Evolutionary conservation across 176 grass and related monocot species (phyloP).

Genomic region (Poa pratensis): DNA sequence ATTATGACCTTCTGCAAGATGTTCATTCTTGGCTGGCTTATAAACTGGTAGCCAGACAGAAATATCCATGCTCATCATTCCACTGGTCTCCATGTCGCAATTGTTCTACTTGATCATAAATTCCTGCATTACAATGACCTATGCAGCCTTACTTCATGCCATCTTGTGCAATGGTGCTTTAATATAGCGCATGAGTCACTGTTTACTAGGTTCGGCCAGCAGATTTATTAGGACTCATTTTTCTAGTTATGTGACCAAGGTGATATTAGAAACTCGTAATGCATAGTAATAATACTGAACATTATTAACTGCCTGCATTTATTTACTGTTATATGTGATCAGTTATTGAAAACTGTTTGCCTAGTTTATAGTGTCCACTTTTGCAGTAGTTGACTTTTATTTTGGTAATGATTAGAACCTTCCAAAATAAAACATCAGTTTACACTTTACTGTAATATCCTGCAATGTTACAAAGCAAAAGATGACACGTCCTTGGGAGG

Average conservation of each 20-base stretch:
- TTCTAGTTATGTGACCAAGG: conserved; percentile 4
- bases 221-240: conserved; percentile 25
- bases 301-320: conserved; percentile 9
- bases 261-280: conserved; percentile 4
- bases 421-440: conserved; percentile 14
- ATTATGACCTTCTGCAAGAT: not conserved
- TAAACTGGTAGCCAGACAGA: conserved; percentile 23
- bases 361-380: not conserved
- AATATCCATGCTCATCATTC: not conserved
- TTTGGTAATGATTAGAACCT: not conserved
- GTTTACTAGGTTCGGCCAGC: not conserved
- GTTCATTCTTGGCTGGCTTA: conserved; percentile 15
- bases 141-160: conserved; percentile 26
- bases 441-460: not conserved
- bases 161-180: conserved; percentile 21
- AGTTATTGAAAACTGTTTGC: conserved; percentile 21
- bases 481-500: not conserved
- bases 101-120: conserved; percentile 11
- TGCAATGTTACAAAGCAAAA: conserved; percentile 12
- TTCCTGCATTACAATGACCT: not conserved
- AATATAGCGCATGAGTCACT: not conserved
- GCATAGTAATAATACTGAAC: not conserved
- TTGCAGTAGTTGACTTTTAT: conserved; percentile 16
- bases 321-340: conserved; percentile 15
- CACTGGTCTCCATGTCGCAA: not conserved